Evolutionary conservation across 225 moss, liverwort and hornwort species (phyloP).

Genomic region (Marchantia paleacea): DNA sequence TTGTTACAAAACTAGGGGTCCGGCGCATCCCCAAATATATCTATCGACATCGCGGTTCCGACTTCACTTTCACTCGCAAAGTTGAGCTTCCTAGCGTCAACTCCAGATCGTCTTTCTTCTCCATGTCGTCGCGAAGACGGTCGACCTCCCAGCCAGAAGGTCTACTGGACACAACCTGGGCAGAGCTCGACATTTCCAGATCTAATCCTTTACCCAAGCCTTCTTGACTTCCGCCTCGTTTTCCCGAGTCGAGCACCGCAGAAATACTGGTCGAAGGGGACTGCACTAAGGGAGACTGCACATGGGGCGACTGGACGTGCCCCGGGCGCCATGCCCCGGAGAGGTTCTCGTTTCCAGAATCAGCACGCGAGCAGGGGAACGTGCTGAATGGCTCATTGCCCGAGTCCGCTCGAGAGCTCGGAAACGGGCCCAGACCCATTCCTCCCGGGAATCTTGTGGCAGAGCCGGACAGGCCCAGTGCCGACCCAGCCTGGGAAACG

Average conservation of each 20-base stretch:
- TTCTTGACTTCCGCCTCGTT: slow-evolving; percentile 47
- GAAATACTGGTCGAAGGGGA: slow-evolving; percentile 62
- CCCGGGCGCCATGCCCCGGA: slow-evolving; percentile 73
- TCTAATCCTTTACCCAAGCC: slow-evolving; percentile 60
- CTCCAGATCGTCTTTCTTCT: slow-evolving; percentile 81
- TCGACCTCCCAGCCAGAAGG: slow-evolving; percentile 64
- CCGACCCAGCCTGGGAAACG: slow-evolving; percentile 52
- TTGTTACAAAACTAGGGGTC: slow-evolving; percentile 42
- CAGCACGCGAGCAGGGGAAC: slow-evolving; percentile 48
- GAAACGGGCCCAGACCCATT: slow-evolving; percentile 62
- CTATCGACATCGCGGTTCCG: slow-evolving; percentile 45
- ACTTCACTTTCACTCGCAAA: slow-evolving; percentile 61
- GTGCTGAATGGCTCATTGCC: slow-evolving; percentile 50
- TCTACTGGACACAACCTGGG: slow-evolving; percentile 42
- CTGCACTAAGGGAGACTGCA: slow-evolving; percentile 17
- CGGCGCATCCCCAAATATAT: neutral
- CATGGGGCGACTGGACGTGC: slow-evolving; percentile 39
- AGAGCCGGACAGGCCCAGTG: slow-evolving; percentile 49
- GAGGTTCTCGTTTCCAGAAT: slow-evolving; percentile 52
- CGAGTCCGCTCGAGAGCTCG: slow-evolving; percentile 53
- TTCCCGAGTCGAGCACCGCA: slow-evolving; percentile 60
- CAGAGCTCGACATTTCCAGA: slow-evolving; percentile 69
- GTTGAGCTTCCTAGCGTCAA: slow-evolving; percentile 72
- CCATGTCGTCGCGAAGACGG: slow-evolving; percentile 37
- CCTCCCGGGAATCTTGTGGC: slow-evolving; percentile 47